These are phyloP conservation scores for Lentinula novae-zelandiae DNA, from an alignment of 1,284 basidiomycete genomes.

Conservation along the genomic window DNA sequence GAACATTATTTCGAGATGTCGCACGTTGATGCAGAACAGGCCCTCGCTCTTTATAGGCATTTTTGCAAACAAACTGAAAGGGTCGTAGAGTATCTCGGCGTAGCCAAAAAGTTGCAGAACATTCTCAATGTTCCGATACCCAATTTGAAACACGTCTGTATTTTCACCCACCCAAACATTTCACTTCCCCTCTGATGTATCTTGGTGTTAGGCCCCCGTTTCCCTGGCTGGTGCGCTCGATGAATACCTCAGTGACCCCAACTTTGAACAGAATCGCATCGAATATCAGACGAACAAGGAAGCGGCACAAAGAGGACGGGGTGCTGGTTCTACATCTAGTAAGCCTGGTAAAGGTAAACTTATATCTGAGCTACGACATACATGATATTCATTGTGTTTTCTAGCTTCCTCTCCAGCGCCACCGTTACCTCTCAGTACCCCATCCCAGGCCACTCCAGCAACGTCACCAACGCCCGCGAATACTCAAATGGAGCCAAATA, in stretches of 20 bases:
- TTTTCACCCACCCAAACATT: neutral
- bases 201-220: conserved; percentile 73
- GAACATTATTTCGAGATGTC: conserved; percentile 99
- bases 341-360: conserved; percentile 14
- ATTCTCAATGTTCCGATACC: conserved; percentile 92
- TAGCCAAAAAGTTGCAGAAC: conserved; percentile 90
- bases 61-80: conserved; percentile 95
- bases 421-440: conserved; percentile 22
- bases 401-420: conserved; percentile 17
- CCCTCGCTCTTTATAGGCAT: conserved; percentile 87
- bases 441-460: conserved; percentile 19
- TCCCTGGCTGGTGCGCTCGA: conserved; percentile 90
- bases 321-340: conserved; percentile 20
- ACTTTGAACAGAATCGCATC: conserved; percentile 91
- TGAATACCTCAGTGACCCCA: conserved; percentile 94
- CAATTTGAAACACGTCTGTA: conserved; percentile 84
- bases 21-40: conserved; percentile 82
- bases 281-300: conserved; percentile 89
- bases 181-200: neutral
- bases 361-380: neutral
- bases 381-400: neutral
- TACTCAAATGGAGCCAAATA: conserved; percentile 18
- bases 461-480: neutral
- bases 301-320: conserved; percentile 51
- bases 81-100: conserved; percentile 92